Evolutionary conservation across 805 yeast genomes (phyloP), one percentile per base, ranked within the genome.

Genomic region (Myxozyma vanderwaltii): DNA sequence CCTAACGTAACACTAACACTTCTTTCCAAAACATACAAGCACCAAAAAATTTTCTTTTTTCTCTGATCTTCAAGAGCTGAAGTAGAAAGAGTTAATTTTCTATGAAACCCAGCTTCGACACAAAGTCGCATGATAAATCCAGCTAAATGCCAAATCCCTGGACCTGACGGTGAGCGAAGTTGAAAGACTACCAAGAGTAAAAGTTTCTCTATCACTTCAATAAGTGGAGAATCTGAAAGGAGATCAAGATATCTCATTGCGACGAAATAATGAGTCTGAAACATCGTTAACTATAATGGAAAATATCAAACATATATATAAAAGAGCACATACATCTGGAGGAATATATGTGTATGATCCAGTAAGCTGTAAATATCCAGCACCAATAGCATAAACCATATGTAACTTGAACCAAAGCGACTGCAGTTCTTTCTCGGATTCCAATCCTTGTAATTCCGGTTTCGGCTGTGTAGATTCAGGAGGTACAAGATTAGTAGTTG

Each of bases 141-240:
- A 10, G 63, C 60, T 36, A 61, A 46, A 49, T 61, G 65, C 65
- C 65, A 61, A 23, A 61, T 61, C n/a, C 63, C 63, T 2, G 65
- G 63, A 2, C 65, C 63, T 17, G 56, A 46, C 4, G 65, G 65
- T 3, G 63, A 58, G 12, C 65, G 57, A 15, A 61, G 56, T 38
- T 61, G 65, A 43, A 54, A 61, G 23, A 61, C 60, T 4, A 55
- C 52, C 2, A 61, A 58, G 8, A 61, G 50, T 3, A 61, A 58
- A 3, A 61, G 53, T 39, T 59, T 59, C 26, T 61, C 63, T 23
- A 59, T 55, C 19, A 59, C 54, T 19, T 61, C 64, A 26, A 61
- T 47, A n/a, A 61, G 23, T 5, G 63, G 61, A 12, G 65, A 54
- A 26, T 58, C 56, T 1, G 56, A 55, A 1, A 61, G 41, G 15